Evolutionary conservation across 805 yeast genomes (phyloP).

Genomic region (Kuraishia borneana): DNA sequence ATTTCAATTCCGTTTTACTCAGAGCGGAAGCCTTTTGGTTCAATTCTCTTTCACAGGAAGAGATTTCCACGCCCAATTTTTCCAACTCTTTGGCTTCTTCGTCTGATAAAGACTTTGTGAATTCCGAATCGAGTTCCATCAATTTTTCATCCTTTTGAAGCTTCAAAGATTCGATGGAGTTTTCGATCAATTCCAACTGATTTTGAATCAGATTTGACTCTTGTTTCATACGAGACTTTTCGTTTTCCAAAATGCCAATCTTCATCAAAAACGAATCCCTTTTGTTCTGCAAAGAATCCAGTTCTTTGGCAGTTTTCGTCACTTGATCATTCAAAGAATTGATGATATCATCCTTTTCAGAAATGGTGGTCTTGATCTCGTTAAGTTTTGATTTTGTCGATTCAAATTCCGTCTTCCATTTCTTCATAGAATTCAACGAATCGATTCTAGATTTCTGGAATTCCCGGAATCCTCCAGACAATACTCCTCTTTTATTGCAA

Average conservation of each 20-base stretch:
- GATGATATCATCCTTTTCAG: conserved; percentile 37
- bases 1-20: conserved; percentile 32
- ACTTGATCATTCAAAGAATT: conserved; percentile 36
- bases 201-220: conserved; percentile 23
- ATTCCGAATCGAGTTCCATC: conserved; percentile 40
- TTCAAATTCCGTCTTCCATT: conserved; percentile 37
- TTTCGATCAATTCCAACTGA: conserved; percentile 22
- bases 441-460: conserved; percentile 60
- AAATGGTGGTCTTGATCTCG: conserved; percentile 25
- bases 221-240: conserved; percentile 31
- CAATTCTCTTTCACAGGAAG: conserved; percentile 26
- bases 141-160: conserved; percentile 31
- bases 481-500: conserved; percentile 71
- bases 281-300: conserved; percentile 30
- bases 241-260: conserved; percentile 27
- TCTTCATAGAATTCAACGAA: conserved; percentile 44
- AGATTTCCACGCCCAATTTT: conserved; percentile 22
- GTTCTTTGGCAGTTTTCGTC: conserved; percentile 19
- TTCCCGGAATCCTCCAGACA: conserved; percentile 84
- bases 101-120: conserved; percentile 37
- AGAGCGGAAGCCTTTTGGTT: conserved; percentile 26
- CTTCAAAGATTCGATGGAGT: conserved; percentile 20
- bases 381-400: conserved; percentile 26
- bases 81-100: conserved; percentile 36
- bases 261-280: conserved; percentile 32